phyloP scores from a whole-genome alignment of 257 asterid species.

The Dorcoceras hygrometricum region DNA sequence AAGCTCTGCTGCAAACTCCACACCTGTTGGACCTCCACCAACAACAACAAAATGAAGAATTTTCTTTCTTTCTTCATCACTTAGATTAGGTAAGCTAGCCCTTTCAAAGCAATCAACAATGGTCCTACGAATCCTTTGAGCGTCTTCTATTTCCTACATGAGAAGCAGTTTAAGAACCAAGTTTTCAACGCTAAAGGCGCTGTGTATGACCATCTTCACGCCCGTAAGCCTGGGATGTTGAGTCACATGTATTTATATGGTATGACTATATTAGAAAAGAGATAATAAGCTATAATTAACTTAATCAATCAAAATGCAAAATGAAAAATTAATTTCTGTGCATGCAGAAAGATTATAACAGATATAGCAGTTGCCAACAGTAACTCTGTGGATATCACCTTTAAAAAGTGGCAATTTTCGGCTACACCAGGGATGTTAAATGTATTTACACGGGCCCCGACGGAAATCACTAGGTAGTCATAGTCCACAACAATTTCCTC shows the following conservation, averaged over 20 bases:
- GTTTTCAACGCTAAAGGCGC: constrained; percentile 2
- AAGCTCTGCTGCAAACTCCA: constrained; percentile 79
- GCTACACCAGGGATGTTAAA: constrained; percentile 96
- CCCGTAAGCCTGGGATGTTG: not conserved
- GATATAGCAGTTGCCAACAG: constrained; percentile 3
- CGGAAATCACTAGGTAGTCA: constrained; percentile 83
- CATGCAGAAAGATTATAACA: not conserved
- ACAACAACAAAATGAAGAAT: constrained; percentile 94
- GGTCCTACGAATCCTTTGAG: constrained; percentile 86
- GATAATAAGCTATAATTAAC: not conserved
- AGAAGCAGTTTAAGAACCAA: constrained; percentile 23
- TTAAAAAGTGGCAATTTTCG: constrained; percentile 83
- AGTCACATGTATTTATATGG: not conserved
- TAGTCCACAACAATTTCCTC: constrained; percentile 84
- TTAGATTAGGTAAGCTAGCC: constrained; percentile 75
- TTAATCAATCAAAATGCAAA: not conserved
- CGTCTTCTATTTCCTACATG: constrained; percentile 91
- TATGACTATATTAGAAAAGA: too few relatives aligned
- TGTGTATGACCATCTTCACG: not conserved
- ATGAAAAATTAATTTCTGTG: not conserved
- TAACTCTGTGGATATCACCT: constrained; percentile 42
- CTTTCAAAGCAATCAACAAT: constrained; percentile 84
- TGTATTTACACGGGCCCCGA: constrained; percentile 92
- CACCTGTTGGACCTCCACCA: constrained; percentile 98
- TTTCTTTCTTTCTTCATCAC: constrained; percentile 76